A percentile compares a stretch with the other conserved stretches of the same genome.
Conservation (phyloP, 495 filamentous ascomycete genomes). For the Eremomyces bilateralis region DNA sequence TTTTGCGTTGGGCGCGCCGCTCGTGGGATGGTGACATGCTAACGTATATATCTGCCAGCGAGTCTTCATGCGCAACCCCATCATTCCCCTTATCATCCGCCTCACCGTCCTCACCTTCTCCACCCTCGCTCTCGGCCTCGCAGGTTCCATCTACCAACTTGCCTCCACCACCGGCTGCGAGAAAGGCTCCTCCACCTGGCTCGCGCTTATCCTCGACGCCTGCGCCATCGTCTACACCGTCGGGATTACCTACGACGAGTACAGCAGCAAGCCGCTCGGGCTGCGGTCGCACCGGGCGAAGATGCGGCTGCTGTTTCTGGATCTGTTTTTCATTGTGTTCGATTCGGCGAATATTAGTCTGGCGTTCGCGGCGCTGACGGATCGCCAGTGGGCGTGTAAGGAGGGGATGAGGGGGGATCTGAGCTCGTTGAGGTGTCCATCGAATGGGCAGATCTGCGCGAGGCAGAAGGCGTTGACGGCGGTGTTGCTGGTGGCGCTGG, state of each 20-base stretch:
- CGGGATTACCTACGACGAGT: conserved; percentile 94
- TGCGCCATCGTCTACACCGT: conserved; percentile 73
- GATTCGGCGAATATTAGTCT: conserved; percentile 78
- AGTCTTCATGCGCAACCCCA: conserved; percentile 44
- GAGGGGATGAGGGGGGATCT: conserved; percentile 12
- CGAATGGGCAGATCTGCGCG: conserved; percentile 33
- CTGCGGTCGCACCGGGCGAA: conserved; percentile 65
- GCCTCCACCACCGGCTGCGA: conserved; percentile 14
- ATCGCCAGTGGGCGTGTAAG: conserved; percentile 42
- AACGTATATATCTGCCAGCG: conserved; percentile 6
- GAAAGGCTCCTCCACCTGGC: conserved; percentile 54
- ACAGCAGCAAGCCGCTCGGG: conserved; percentile 78
- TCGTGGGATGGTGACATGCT: too few relatives aligned
- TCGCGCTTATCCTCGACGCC: conserved; percentile 79
- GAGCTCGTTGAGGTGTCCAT: conserved; percentile 19
- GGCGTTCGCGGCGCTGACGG: conserved; percentile 65
- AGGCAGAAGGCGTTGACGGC: conserved; percentile 59
- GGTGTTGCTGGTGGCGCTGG: conserved; percentile 60
- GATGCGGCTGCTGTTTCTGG: conserved; percentile 67
- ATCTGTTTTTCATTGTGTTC: conserved; percentile 91
- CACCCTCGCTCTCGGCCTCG: conserved; percentile 57
- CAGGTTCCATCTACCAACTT: conserved; percentile 47
- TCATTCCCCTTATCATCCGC: conserved; percentile 68
- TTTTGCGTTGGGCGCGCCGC: too few relatives aligned
- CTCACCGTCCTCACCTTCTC: conserved; percentile 68